phyloP scores from a whole-genome alignment of 169 alveolate genomes.

The Plasmodium vivax region DNA sequence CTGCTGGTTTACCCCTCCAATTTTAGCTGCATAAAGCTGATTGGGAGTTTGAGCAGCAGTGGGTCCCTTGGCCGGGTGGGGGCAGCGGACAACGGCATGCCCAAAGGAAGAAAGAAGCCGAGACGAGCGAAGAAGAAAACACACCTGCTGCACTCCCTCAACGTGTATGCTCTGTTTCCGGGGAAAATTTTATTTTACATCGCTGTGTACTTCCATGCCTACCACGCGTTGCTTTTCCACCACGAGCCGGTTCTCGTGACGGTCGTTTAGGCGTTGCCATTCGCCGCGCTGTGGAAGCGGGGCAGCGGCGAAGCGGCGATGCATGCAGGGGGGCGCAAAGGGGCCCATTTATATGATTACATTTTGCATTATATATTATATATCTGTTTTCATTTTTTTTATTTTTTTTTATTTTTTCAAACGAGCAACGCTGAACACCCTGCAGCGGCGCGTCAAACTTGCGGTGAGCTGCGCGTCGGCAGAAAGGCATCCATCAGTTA shows the following conservation, averaged over 20 bases:
- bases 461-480: not conserved
- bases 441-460: not conserved
- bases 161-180: slow-evolving; percentile 56
- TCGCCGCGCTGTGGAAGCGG: not conserved
- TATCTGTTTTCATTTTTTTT: not conserved
- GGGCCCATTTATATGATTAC: not conserved
- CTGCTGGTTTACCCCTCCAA: slow-evolving; percentile 61
- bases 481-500: not conserved
- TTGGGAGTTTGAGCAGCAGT: slow-evolving; percentile 35
- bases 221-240: slow-evolving; percentile 48
- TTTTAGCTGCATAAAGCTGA: slow-evolving; percentile 52
- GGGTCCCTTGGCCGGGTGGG: not conserved
- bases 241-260: slow-evolving; percentile 67
- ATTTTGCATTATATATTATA: not conserved
- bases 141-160: slow-evolving; percentile 48
- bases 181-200: slow-evolving; percentile 67
- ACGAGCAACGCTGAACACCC: not conserved
- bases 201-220: slow-evolving; percentile 41
- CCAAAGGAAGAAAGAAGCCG: not conserved
- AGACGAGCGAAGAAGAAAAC: not conserved
- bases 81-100: not conserved
- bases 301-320: not conserved
- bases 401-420: not conserved
- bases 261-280: slow-evolving; percentile 9
- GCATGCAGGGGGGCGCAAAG: not conserved